Base-by-base conservation (phyloP, 2,329 filamentous ascomycete genomes). In the Talaromyces marneffei region DNA sequence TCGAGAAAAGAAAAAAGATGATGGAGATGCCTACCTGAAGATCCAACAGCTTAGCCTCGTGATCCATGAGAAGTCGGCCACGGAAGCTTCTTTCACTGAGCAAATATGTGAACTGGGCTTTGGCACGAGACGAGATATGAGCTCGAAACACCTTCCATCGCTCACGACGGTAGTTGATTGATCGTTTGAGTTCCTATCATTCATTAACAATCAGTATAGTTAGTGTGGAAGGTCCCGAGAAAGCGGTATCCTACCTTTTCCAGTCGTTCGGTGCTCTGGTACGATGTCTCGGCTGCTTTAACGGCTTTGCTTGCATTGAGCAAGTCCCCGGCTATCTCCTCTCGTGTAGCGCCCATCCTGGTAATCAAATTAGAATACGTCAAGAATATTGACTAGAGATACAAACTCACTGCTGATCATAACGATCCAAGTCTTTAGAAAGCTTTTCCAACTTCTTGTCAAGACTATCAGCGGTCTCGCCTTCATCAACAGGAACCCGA, bases 11-110 rank as follows among this genome's bases (percentile, higher is more conserved):
- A 40, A 54, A 14, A 27, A 6, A 50, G 16, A 18, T 48, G 39
- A n/a, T 6, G 16, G 52, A 10, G 29, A 42, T 37, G 33, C 54
- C 65, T 89, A 59, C 57, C 65, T 89, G 83, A 62, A 99, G 84
- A 65, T 92, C 87, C 39, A 99, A 84, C 60, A 84, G 81, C 67
- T 88, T 88, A n/a, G 81, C 74, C 54, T 81, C 78, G 76, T 97
- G 93, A 69, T 96, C 87, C 44, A 96, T 83, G 23, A 87, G 79
- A 61, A 99, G 84, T 65, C 85, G 85, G 61, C 94, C 94, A 48
- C 92, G 86, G 77, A 96, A 99, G 23, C 89, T 88, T 69, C 94
- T 87, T 75, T 97, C 92, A 70, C 87, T 91, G 62, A 99, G 84
- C 14, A 97, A 83, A 70, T 94, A 95, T 57, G 85, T 88, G 75